Base-by-base conservation (phyloP, 2,329 filamentous ascomycete species). In the Tolypocladium ovalisporum region DNA sequence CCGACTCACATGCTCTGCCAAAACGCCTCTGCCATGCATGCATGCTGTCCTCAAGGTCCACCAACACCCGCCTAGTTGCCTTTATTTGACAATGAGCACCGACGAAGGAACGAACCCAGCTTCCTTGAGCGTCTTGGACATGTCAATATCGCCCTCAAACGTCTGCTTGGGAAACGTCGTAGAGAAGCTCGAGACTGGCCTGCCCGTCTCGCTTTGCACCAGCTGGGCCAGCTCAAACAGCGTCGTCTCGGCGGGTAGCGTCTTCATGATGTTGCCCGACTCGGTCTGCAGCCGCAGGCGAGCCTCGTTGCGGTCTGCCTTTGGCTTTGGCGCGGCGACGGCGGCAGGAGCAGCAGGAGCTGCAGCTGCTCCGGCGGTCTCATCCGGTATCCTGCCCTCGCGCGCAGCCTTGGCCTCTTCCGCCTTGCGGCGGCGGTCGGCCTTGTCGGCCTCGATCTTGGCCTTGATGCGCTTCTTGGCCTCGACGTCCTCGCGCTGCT, bases 401-500 rank as follows among this genome's bases (percentile, higher is more conserved):
- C 93, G 83, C 57, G 84, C 83, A 0, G 92, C 92, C 75, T 93
- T 96, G 65, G 90, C 89, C 58, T 84, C 79, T 67, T 96, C 94
- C 3, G 90, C 87, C 71, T 94, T 96, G 62, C 87, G 81, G 62
- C 89, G 86, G 56, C 94, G 85, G 66, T 93, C 91, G 64, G 90
- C 88, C 78, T 95, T 97, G 76, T 97, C 92, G 17, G 89, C 92
- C 64, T 94, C 92, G 62, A 99, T 96, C 79, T 92, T 92, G 57
- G 90, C 92, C 74, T 91, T 87, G 71, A 97, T 93, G 39, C 89
- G 84, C 73, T 87, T 89, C 78, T 93, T 94, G 13, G 90, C 93
- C 49, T 90, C 90, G 10, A 87, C 72, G 56, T 97, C 94, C 19
- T 88, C 90, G 47, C 83, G 76, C 77, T 97, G 97, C 76, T 99